Evolutionary conservation across 208 protist species (phyloP).

Genomic region (Wallacemonas sp.): DNA sequence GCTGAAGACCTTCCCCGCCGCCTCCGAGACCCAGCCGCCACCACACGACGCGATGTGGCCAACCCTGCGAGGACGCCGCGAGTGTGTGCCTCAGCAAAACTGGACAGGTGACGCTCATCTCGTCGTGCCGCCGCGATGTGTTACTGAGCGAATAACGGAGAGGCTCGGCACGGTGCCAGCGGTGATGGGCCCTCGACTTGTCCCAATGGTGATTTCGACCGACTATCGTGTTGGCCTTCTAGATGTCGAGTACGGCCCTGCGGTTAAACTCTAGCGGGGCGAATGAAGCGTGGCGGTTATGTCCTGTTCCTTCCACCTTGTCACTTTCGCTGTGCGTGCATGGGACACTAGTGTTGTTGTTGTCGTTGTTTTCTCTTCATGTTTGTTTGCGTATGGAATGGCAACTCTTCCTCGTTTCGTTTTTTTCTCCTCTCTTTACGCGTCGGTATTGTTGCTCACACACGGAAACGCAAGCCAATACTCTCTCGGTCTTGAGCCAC

Average conservation of each 20-base stretch:
- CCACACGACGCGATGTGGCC: too few relatives aligned
- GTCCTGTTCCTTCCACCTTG: too few relatives aligned
- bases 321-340: too few relatives aligned
- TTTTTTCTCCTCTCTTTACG: not conserved
- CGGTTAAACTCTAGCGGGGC: not conserved
- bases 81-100: too few relatives aligned
- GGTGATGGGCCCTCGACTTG: not conserved
- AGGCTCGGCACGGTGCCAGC: too few relatives aligned
- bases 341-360: too few relatives aligned
- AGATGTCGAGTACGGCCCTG: not conserved
- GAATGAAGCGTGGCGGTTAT: not conserved
- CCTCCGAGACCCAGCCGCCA: too few relatives aligned
- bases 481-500: not conserved
- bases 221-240: not conserved
- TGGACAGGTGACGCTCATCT: not conserved
- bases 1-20: too few relatives aligned
- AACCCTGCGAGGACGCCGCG: too few relatives aligned
- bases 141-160: not conserved
- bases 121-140: not conserved
- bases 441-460: not conserved
- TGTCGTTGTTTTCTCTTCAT: not conserved
- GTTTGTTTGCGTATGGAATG: not conserved
- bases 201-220: not conserved
- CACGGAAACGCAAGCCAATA: too few relatives aligned
- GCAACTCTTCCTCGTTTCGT: not conserved